Percentiles rank a stretch among this genome's conserved stretches.
phyloP scores from a whole-genome alignment of 2,329 filamentous ascomycete genomes.

The Fusarium sp. region DNA sequence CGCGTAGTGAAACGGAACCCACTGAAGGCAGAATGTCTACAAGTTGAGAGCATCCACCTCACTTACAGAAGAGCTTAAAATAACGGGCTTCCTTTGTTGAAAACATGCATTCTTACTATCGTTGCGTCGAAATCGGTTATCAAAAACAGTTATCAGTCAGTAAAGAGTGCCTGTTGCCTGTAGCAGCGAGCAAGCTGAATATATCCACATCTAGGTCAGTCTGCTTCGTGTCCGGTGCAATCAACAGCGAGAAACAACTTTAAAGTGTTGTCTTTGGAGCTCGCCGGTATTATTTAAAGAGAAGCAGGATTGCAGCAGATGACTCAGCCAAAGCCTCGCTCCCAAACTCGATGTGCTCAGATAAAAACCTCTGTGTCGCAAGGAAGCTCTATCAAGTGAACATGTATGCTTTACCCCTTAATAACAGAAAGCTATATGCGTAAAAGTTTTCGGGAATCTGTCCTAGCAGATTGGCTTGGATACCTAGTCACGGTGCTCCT shows the following conservation, averaged over 20 bases:
- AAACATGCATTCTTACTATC: not conserved
- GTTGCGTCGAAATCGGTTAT: too few relatives aligned
- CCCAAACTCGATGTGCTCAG: not conserved
- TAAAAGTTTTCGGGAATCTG: not conserved
- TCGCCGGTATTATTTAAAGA: not conserved
- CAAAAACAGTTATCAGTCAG: not conserved
- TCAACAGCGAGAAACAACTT: not conserved
- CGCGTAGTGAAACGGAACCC: slow-evolving; percentile 28
- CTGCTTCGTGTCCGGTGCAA: not conserved
- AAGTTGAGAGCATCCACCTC: not conserved
- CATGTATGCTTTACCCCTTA: not conserved
- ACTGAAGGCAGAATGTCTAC: not conserved
- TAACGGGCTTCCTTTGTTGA: not conserved
- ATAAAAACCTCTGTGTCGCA: not conserved
- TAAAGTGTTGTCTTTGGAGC: not conserved
- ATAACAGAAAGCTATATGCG: not conserved
- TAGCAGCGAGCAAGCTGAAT: not conserved
- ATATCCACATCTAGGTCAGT: not conserved
- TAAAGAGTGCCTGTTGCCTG: not conserved
- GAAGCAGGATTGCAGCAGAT: not conserved
- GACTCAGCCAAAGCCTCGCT: not conserved
- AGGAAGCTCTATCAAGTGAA: not conserved
- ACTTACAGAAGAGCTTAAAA: slow-evolving; percentile 9
- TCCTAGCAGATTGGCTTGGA: not conserved
- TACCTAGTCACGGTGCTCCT: not conserved